phyloP scores from a whole-genome alignment of 257 asterid species.

The Salvia rosmarinus region DNA sequence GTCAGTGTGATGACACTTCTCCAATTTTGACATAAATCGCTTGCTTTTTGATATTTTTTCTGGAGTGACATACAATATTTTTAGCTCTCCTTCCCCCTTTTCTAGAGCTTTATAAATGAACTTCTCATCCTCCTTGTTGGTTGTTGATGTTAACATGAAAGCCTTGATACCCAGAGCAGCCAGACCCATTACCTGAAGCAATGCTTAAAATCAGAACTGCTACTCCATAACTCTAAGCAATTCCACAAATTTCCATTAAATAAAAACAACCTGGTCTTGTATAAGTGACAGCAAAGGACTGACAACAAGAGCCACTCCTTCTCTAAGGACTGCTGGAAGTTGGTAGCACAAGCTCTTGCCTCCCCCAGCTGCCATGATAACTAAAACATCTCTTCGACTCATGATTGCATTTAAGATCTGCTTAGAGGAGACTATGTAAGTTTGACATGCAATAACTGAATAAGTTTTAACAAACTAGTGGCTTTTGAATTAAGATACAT shows the following conservation, averaged over 20 bases:
- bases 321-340: slow-evolving; percentile 85
- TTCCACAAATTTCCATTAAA: not conserved
- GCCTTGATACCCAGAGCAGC: slow-evolving; percentile 89
- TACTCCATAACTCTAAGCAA: slow-evolving; percentile 9
- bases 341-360: slow-evolving; percentile 99
- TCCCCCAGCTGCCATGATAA: slow-evolving; percentile 99
- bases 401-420: slow-evolving; percentile 86
- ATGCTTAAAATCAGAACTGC: slow-evolving; percentile 32
- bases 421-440: slow-evolving; percentile 17
- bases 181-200: slow-evolving; percentile 87
- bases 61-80: slow-evolving; percentile 88
- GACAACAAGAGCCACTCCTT: slow-evolving; percentile 88
- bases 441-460: slow-evolving; percentile 3
- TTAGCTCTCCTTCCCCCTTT: slow-evolving; percentile 87
- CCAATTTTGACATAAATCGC: slow-evolving; percentile 96
- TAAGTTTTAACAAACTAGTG: slow-evolving; percentile 19
- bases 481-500: not conserved
- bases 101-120: slow-evolving; percentile 89
- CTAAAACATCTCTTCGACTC: slow-evolving; percentile 89
- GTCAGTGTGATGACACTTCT: slow-evolving; percentile 89
- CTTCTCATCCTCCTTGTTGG: slow-evolving; percentile 84
- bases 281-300: slow-evolving; percentile 96
- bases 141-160: slow-evolving; percentile 83
- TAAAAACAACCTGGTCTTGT: slow-evolving; percentile 79
- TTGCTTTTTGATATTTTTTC: slow-evolving; percentile 98